Conservation (phyloP, 129 eudicot species). For the Chrysanthemum makinoi region DNA sequence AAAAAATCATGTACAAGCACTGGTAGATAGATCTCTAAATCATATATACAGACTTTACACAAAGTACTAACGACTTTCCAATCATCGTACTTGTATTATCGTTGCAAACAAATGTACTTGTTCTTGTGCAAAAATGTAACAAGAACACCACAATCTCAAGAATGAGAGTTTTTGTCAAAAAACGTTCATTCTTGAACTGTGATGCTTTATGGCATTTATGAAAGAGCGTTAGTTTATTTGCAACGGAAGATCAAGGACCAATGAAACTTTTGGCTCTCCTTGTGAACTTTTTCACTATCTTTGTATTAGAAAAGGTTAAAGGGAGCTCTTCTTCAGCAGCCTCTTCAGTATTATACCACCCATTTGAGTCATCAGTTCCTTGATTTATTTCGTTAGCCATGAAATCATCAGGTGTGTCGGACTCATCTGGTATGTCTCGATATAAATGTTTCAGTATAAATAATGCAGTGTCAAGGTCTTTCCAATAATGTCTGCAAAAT, state of each 20-base stretch:
- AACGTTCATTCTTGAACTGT: slow-evolving; percentile 14
- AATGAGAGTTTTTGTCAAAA: slow-evolving; percentile 17
- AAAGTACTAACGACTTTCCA: not conserved
- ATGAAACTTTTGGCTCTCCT: slow-evolving; percentile 45
- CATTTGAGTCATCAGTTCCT: slow-evolving; percentile 23
- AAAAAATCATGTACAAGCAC: slow-evolving; percentile 7
- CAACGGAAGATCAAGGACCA: slow-evolving; percentile 20
- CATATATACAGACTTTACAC: slow-evolving; percentile 8
- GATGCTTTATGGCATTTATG: slow-evolving; percentile 12
- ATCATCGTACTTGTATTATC: slow-evolving; percentile 2
- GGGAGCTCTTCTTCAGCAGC: slow-evolving; percentile 75
- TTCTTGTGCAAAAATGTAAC: no score
- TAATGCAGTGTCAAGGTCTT: slow-evolving; percentile 82
- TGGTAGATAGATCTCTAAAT: slow-evolving; percentile 6
- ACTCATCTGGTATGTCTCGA: slow-evolving; percentile 70
- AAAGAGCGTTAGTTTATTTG: not conserved
- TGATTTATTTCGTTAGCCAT: slow-evolving; percentile 32
- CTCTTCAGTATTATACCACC: slow-evolving; percentile 54
- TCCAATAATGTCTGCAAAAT: slow-evolving; percentile 81
- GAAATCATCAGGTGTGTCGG: slow-evolving; percentile 23
- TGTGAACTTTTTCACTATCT: slow-evolving; percentile 47
- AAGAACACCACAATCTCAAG: slow-evolving; percentile 14
- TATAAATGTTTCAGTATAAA: slow-evolving; percentile 78
- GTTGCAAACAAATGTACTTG: no score
- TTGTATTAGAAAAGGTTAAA: slow-evolving; percentile 64